Conservation (phyloP, 2,329 filamentous ascomycete species). For the Laburnicola sp. region DNA sequence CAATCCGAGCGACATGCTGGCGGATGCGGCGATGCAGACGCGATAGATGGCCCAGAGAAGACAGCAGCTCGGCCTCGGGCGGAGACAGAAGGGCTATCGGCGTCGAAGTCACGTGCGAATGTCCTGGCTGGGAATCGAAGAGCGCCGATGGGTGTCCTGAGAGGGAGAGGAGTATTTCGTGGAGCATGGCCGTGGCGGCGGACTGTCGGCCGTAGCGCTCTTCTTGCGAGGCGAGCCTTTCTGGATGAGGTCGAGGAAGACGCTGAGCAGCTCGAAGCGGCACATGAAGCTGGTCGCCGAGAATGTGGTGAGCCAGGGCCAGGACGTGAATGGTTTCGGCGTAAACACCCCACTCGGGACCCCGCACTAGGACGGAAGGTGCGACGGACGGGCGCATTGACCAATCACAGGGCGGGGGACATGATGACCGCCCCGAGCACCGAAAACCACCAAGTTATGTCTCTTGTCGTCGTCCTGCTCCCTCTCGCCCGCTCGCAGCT, state of each 20-base stretch:
- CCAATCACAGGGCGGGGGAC: conserved; percentile 1
- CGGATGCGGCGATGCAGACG: conserved; percentile 75
- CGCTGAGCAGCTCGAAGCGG: conserved; percentile 43
- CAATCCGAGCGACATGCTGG: conserved; percentile 66
- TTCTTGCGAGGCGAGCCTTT: conserved; percentile 21
- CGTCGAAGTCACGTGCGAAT: conserved; percentile 42
- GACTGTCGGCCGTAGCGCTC: conserved; percentile 12
- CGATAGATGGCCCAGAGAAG: conserved; percentile 75
- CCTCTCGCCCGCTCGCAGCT: neutral
- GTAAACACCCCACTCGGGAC: conserved; percentile 3
- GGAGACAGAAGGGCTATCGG: conserved; percentile 63
- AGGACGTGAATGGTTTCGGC: too few species aligned
- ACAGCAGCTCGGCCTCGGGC: conserved; percentile 79
- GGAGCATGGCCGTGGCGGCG: conserved; percentile 70
- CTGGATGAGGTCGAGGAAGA: conserved; percentile 37
- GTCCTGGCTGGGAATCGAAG: conserved; percentile 60
- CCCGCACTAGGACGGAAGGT: conserved; percentile 10
- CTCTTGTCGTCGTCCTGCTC: neutral
- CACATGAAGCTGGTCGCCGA: conserved; percentile 30
- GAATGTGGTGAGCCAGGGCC: too few species aligned
- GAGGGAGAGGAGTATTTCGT: conserved; percentile 96
- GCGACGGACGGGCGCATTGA: neutral
- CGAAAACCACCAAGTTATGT: too few species aligned
- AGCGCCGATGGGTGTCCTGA: conserved; percentile 91
- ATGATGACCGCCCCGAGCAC: too few species aligned